A percentile compares a stretch with the other conserved stretches of the same genome.
Conservation (phyloP, 495 filamentous ascomycete genomes). For the Penicillium flavigenum region DNA sequence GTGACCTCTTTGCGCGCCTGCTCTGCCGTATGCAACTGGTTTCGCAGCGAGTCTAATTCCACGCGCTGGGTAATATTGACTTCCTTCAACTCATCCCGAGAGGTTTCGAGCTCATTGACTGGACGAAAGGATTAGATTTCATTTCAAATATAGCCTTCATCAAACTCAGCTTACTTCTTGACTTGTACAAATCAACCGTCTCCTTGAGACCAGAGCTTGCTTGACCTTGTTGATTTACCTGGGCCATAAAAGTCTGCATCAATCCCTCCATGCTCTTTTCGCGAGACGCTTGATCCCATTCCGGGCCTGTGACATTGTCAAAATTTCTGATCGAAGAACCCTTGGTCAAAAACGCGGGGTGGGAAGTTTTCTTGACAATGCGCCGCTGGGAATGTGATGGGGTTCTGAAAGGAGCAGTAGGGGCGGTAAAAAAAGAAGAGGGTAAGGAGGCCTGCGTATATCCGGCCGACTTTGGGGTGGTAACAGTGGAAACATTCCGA, state of each 20-base stretch:
- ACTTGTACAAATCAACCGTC: slow-evolving; percentile 66
- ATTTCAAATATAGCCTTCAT: slow-evolving; percentile 1
- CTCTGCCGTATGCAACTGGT: slow-evolving; percentile 43
- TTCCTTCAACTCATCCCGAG: slow-evolving; percentile 55
- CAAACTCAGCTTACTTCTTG: slow-evolving; percentile 57
- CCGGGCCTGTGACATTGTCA: slow-evolving; percentile 50
- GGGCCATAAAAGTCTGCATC: slow-evolving; percentile 57
- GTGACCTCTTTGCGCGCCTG: slow-evolving; percentile 50
- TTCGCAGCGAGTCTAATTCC: slow-evolving; percentile 58
- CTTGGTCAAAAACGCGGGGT: slow-evolving; percentile 62
- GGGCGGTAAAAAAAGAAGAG: slow-evolving; percentile 4
- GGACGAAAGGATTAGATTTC: slow-evolving; percentile 11
- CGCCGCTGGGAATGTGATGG: slow-evolving; percentile 14
- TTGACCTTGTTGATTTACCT: slow-evolving; percentile 59
- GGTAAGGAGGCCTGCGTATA: not conserved
- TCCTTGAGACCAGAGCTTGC: slow-evolving; percentile 67
- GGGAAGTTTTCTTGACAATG: slow-evolving; percentile 28
- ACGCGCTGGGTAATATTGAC: slow-evolving; percentile 55
- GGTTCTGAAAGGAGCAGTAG: slow-evolving; percentile 7
- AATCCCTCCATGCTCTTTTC: slow-evolving; percentile 65
- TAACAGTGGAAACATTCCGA: not conserved
- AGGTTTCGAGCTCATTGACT: slow-evolving; percentile 69
- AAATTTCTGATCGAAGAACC: slow-evolving; percentile 60
- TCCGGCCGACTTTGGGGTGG: slow-evolving; percentile 1
- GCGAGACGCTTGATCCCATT: slow-evolving; percentile 68